phyloP scores from a whole-genome alignment of 2,329 filamentous ascomycete genomes.

The Pleomassaria siparia region DNA sequence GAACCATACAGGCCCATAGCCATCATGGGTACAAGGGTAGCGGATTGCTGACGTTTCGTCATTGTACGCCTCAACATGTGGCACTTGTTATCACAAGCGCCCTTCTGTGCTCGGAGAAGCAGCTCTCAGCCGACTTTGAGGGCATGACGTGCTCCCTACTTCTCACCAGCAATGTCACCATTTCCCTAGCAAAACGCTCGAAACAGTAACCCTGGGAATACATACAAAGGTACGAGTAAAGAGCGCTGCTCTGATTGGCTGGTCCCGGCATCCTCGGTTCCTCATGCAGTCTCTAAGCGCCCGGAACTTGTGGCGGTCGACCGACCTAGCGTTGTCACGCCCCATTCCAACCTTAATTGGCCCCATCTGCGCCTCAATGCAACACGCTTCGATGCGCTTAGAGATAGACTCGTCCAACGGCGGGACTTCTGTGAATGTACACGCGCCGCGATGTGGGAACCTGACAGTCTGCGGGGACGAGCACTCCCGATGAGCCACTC shows the following conservation, averaged over 20 bases:
- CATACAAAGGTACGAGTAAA: too few species aligned
- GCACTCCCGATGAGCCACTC: slow-evolving; percentile 31
- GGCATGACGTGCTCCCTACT: not conserved
- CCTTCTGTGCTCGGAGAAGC: slow-evolving; percentile 1
- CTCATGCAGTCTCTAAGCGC: slow-evolving; percentile 26
- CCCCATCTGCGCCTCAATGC: slow-evolving; percentile 32
- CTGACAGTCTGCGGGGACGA: slow-evolving; percentile 23
- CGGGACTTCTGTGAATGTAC: slow-evolving; percentile 33
- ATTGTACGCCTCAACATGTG: not conserved
- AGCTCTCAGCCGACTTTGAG: not conserved
- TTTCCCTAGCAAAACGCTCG: not conserved
- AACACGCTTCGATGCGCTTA: slow-evolving; percentile 19
- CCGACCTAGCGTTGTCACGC: slow-evolving; percentile 28
- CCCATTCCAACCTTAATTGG: slow-evolving; percentile 32
- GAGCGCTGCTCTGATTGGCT: slow-evolving; percentile 25
- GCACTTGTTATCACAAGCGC: not conserved
- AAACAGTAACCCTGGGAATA: not conserved
- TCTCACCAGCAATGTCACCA: not conserved
- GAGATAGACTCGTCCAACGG: slow-evolving; percentile 26
- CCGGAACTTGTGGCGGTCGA: slow-evolving; percentile 23
- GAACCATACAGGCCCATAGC: not conserved
- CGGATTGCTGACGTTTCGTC: slow-evolving; percentile 1
- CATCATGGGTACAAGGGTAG: slow-evolving; percentile 2
- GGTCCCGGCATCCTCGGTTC: not conserved
- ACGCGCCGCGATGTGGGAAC: slow-evolving; percentile 17